Base-by-base conservation (phyloP, 2,329 filamentous ascomycete species). In the Sporothrix sp. region DNA sequence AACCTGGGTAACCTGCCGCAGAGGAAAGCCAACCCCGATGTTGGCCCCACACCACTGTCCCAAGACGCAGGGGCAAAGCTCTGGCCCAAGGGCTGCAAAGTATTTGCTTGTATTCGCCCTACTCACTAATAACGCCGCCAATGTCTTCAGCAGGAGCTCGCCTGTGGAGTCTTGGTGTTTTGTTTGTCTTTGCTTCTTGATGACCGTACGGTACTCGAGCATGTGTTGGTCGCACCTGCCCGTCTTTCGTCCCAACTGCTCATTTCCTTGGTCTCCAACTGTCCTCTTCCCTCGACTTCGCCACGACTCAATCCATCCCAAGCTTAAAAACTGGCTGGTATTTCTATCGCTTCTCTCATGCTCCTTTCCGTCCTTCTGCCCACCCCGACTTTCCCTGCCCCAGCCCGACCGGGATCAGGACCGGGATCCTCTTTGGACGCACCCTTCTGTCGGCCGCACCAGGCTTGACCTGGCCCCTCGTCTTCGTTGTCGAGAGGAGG, bases 351-450 rank as follows among this genome's bases (percentile, higher is more conserved):
- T 21, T 13, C 45, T 48, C 45, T 25, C 30, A n/a, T 30, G 11
- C 23, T 30, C 21, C n/a, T n/a, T n/a, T n/a, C n/a, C 30, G 23
- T 20, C 30, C 43, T 27, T 32, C 43, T n/a, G n/a, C n/a, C n/a
- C n/a, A n/a, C n/a, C 32, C 37, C 33, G 25, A 23, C 14, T 27
- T 20, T 23, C 14, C 23, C 44, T 21, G 14, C 10, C 43, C 43
- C 43, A 16, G 43, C 43, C 9, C 32, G 47, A 42, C 37, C 18
- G 43, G 32, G 38, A 50, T 38, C 30, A 39, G 21, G 30, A 18
- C 38, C 35, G 10, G 32, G 48, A 40, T 16, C 48, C 48, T 45
- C 40, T 51, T 45, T 39, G 18, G 13, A 20, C 48, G 11, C 48
- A n/a, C 33, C 48, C 33, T 35, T 23, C 46, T 23, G 20, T 20